A percentile compares a stretch with the other conserved stretches of the same genome.
These are phyloP conservation scores for Neodidymelliopsis sp. DNA, from an alignment of 2,329 filamentous ascomycete species.

Conservation along the genomic window DNA sequence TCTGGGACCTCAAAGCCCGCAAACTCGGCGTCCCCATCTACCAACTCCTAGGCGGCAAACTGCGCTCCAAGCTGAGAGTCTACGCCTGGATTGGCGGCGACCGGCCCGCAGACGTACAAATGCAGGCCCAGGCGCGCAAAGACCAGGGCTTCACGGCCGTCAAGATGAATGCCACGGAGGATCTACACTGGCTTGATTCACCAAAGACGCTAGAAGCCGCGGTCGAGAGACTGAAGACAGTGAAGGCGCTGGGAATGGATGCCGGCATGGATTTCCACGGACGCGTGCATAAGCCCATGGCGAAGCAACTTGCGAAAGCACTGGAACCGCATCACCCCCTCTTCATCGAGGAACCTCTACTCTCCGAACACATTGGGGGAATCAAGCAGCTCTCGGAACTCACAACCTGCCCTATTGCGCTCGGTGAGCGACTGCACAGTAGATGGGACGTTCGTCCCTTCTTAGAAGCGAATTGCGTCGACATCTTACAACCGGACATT, in stretches of 20 bases:
- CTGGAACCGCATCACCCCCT: constrained; percentile 73
- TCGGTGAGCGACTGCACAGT: constrained; percentile 75
- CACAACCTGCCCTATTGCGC: constrained; percentile 70
- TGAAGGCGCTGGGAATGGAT: constrained; percentile 74
- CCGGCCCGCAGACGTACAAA: constrained; percentile 70
- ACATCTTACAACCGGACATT: constrained; percentile 77
- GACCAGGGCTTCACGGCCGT: constrained; percentile 70
- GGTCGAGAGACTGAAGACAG: constrained; percentile 71
- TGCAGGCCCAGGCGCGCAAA: constrained; percentile 65
- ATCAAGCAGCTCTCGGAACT: constrained; percentile 67
- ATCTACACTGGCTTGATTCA: constrained; percentile 78
- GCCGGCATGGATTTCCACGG: constrained; percentile 82
- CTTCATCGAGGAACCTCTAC: constrained; percentile 78
- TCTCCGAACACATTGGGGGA: constrained; percentile 72
- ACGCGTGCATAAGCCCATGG: constrained; percentile 80
- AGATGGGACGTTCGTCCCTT: constrained; percentile 79
- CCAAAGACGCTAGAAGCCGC: constrained; percentile 68
- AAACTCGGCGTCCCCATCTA: constrained; percentile 73
- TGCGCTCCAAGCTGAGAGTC: constrained; percentile 73
- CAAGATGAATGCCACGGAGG: constrained; percentile 83
- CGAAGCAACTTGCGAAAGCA: constrained; percentile 73
- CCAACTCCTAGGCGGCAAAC: constrained; percentile 76
- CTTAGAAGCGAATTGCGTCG: constrained; percentile 70
- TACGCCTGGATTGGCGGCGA: constrained; percentile 84
- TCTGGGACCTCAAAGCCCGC: constrained; percentile 79